Evolutionary conservation across 1,284 basidiomycete species (phyloP), one percentile per base, ranked within the genome.

Genomic region (Fomitopsis pinicola): DNA sequence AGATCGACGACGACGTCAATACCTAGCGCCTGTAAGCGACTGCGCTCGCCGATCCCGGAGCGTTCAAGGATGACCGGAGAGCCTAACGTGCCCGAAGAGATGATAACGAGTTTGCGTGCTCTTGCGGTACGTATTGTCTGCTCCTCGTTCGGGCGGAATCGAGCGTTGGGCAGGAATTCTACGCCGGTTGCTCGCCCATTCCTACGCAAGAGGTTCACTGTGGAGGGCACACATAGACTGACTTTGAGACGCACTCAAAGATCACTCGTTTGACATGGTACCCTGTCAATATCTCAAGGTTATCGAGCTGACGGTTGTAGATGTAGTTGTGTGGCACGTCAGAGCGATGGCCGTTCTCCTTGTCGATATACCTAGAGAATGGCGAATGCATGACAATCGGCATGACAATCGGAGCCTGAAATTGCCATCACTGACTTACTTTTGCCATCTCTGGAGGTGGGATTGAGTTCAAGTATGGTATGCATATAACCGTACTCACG

Each of bases 271-370:
- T 71, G 8, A 73, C 74, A 9, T 64, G 62, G 12, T 65, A 62
- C 7, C 71, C 70, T 0, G 69, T 67, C 3, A 69, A 42, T 35
- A 73, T 59, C 33, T 66, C 62, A 1, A 75, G 63, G 55, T 70
- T 69, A 5, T 59, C 61, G 22, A 65, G 62, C 28, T 67, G 55
- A 8, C 58, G 42, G 10, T 83, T 78, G 66, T 88, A 88, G 10
- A 88, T 72, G 63, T 82, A 86, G 64, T 78, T 63, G 64, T 87
- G 84, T 1, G 87, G 79, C 2, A 80, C 68, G 65, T 88, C 86
- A 0, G 81, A 87, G 10, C 87, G 82, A 54, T 67, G 79, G 35
- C 87, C 87, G 0, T 79, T 84, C 33, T 74, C 64, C 0, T 64
- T 70, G 62, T 85, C 78, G n/a, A 87, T 77, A 68, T 81, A 87